These are phyloP conservation scores for Scorias spongiosa DNA, from an alignment of 2,329 filamentous ascomycete species.

Conservation along the genomic window DNA sequence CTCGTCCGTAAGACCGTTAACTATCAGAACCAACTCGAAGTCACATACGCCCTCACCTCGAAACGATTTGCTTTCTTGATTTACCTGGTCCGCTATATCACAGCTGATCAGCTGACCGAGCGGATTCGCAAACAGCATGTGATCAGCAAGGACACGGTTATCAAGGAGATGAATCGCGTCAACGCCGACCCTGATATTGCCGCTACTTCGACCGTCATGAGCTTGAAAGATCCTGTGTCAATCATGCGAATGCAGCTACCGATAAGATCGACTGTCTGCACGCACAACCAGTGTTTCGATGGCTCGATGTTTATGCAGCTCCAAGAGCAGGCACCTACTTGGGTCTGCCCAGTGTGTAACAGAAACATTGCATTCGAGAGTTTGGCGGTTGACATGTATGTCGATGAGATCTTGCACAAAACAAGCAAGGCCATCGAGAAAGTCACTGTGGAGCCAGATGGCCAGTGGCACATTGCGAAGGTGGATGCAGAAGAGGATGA, in stretches of 20 bases:
- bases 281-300: conserved; percentile 90
- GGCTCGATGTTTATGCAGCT: conserved; percentile 81
- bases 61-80: conserved; percentile 52
- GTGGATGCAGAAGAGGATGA: conserved; percentile 32
- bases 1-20: conserved; percentile 52
- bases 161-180: conserved; percentile 66
- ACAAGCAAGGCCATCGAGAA: conserved; percentile 62
- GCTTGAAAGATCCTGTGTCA: conserved; percentile 81
- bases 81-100: conserved; percentile 59
- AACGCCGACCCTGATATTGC: conserved; percentile 71
- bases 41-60: conserved; percentile 82
- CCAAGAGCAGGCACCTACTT: conserved; percentile 91
- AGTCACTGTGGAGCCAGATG: conserved; percentile 79
- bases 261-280: conserved; percentile 64
- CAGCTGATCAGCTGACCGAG: conserved; percentile 55
- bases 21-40: conserved; percentile 63
- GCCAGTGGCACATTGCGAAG: conserved; percentile 50
- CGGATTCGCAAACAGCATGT: conserved; percentile 50
- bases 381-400: conserved; percentile 80
- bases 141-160: conserved; percentile 66
- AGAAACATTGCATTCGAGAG: conserved; percentile 67
- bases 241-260: conserved; percentile 69
- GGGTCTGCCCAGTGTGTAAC: conserved; percentile 90
- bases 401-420: conserved; percentile 66
- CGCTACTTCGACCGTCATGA: conserved; percentile 74